These are phyloP conservation scores for Cetradonia linearis DNA, from an alignment of 495 filamentous ascomycete genomes.

Conservation along the genomic window DNA sequence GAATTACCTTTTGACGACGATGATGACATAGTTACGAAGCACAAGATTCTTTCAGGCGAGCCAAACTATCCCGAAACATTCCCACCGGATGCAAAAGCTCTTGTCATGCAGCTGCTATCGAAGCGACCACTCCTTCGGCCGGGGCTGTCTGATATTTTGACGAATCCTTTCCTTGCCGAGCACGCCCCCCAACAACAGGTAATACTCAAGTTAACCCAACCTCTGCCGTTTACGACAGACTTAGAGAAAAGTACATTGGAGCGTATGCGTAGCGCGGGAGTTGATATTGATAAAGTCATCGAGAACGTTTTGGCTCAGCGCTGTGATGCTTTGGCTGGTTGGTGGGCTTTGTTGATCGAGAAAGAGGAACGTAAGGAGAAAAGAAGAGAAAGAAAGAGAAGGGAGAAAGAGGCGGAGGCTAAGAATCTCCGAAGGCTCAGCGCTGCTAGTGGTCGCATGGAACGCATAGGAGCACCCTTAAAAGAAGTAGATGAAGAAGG, in stretches of 20 bases:
- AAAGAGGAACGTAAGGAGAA: constrained; percentile 88
- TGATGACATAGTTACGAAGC: constrained; percentile 73
- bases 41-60: constrained; percentile 72
- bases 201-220: constrained; percentile 75
- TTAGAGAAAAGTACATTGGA: constrained; percentile 86
- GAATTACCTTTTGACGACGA: constrained; percentile 97
- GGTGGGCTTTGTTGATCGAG: constrained; percentile 92
- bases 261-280: constrained; percentile 88
- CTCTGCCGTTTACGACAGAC: constrained; percentile 74
- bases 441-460: constrained; percentile 73
- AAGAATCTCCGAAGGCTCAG: constrained; percentile 73
- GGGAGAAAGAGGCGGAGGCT: constrained; percentile 70
- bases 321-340: constrained; percentile 83
- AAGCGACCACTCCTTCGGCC: constrained; percentile 83
- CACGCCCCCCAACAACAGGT: constrained; percentile 81
- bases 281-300: constrained; percentile 88
- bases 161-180: constrained; percentile 81
- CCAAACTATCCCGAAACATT: constrained; percentile 75
- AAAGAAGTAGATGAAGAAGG: constrained; percentile 68
- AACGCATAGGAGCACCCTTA: constrained; percentile 62
- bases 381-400: constrained; percentile 74
- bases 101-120: constrained; percentile 68
- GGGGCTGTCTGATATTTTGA: constrained; percentile 74
- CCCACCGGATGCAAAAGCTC: constrained; percentile 60
- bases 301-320: constrained; percentile 84